Percentiles rank a stretch among this genome's conserved stretches.
Conservation (phyloP, 2,329 filamentous ascomycete species). For the Fusarium napiforme region DNA sequence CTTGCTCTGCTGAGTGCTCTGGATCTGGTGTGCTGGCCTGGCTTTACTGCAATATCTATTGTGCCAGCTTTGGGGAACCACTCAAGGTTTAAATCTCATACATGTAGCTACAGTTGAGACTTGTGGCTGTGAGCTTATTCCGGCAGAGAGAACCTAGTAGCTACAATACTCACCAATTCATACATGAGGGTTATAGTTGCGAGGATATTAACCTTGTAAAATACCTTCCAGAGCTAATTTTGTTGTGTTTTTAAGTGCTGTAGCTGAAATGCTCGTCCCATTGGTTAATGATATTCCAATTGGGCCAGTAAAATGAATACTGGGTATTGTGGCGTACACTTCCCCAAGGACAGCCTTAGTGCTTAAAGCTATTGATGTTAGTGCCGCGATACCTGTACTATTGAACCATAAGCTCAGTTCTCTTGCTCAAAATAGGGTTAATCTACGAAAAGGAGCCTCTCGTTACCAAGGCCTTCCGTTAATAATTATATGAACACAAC, state of each 20-base stretch:
- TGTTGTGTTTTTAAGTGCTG: too few species aligned
- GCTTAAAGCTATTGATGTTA: too few species aligned
- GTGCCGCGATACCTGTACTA: not conserved
- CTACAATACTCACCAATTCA: not conserved
- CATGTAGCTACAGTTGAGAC: not conserved
- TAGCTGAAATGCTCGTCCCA: too few species aligned
- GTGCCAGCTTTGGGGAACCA: not conserved
- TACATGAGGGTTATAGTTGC: accelerated
- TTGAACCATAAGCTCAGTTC: not conserved
- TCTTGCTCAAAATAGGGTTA: accelerated
- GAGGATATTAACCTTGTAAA: too few species aligned
- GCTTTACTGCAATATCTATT: not conserved
- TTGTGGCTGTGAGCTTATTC: too few species aligned
- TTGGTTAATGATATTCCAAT: too few species aligned
- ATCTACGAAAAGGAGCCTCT: not conserved
- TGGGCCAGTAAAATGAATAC: too few species aligned
- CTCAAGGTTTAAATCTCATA: not conserved
- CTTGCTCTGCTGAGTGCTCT: not conserved
- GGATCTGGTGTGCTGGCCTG: not conserved
- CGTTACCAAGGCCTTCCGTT: not conserved
- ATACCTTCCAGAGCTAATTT: too few species aligned
- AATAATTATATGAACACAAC: not conserved
- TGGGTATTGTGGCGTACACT: too few species aligned
- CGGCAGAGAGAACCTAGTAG: too few species aligned
- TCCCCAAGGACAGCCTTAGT: too few species aligned